phyloP scores from a whole-genome alignment of 2,329 filamentous ascomycete genomes.

The Xylariales sp. region DNA sequence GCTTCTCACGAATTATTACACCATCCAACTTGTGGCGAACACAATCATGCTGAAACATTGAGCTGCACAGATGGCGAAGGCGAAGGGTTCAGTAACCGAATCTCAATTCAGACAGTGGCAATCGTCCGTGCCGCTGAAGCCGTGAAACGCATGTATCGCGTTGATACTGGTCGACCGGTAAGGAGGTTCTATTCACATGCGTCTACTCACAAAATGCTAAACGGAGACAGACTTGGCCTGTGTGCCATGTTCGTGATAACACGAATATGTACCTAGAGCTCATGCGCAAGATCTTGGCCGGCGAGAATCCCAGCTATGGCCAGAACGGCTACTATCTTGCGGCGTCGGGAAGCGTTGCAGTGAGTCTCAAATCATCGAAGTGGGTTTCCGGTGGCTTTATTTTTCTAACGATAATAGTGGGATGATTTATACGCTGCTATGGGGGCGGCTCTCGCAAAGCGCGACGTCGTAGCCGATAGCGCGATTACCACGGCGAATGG shows the following conservation, averaged over 20 bases:
- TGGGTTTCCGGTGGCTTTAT: background rate
- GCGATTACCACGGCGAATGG: constrained; percentile 53
- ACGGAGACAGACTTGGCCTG: constrained; percentile 59
- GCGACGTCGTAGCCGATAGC: constrained; percentile 53
- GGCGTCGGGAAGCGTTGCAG: constrained; percentile 57
- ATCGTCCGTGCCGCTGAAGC: constrained; percentile 59
- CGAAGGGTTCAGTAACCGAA: constrained; percentile 61
- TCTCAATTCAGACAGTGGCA: constrained; percentile 63
- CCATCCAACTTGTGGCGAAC: background rate
- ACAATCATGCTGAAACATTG: background rate
- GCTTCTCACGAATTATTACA: constrained; percentile 11
- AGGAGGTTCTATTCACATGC: constrained; percentile 20
- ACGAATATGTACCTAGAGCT: constrained; percentile 59
- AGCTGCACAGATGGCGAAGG: constrained; percentile 55
- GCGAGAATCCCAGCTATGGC: constrained; percentile 53
- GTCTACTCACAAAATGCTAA: constrained; percentile 8
- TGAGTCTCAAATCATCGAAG: constrained; percentile 26
- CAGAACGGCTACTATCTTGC: constrained; percentile 64
- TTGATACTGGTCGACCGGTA: constrained; percentile 54
- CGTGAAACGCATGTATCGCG: constrained; percentile 55
- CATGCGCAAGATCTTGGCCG: constrained; percentile 57
- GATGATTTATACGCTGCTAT: constrained; percentile 61
- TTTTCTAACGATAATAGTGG: constrained; percentile 51
- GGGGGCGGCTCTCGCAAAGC: constrained; percentile 55
- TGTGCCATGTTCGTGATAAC: constrained; percentile 63